phyloP scores from a whole-genome alignment of 192 early-diverging fungal species.

The Mortierella antarctica region DNA sequence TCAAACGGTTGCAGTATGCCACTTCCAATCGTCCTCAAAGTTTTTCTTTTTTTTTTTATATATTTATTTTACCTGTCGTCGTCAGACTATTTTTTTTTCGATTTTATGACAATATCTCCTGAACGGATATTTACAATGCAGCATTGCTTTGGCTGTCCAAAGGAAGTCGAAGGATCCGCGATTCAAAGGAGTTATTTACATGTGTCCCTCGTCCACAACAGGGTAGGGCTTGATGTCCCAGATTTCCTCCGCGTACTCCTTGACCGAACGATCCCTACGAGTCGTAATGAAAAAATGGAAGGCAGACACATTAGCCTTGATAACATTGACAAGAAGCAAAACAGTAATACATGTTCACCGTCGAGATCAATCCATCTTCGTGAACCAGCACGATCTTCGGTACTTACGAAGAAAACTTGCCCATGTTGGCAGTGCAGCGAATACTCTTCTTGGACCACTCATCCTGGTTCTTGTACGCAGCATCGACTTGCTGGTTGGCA shows the following conservation, averaged over 20 bases:
- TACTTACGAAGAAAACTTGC: conserved; percentile 87
- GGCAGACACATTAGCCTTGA: neutral
- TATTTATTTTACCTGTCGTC: no score
- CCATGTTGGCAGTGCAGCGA: conserved; percentile 90
- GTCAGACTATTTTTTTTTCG: no score
- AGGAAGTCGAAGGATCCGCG: neutral
- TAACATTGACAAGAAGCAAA: neutral
- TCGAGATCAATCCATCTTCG: neutral
- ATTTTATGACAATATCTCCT: no score
- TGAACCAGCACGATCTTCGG: neutral
- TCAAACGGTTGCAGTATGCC: neutral
- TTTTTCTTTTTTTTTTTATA: no score
- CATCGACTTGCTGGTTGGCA: conserved; percentile 84
- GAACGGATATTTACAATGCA: no score
- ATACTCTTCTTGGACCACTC: conserved; percentile 94
- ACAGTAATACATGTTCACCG: no score
- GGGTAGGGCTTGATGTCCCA: conserved; percentile 83
- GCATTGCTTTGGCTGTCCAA: no score
- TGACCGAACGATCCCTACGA: conserved; percentile 78
- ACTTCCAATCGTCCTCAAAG: neutral
- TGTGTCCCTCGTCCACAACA: conserved; percentile 40
- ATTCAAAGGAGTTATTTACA: neutral
- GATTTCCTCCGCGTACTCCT: conserved; percentile 93
- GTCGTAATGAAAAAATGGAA: neutral
- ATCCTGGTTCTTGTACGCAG: conserved; percentile 83